Conservation (phyloP, 108 stramenopile genomes). For the Chaetoceros muelleri region DNA sequence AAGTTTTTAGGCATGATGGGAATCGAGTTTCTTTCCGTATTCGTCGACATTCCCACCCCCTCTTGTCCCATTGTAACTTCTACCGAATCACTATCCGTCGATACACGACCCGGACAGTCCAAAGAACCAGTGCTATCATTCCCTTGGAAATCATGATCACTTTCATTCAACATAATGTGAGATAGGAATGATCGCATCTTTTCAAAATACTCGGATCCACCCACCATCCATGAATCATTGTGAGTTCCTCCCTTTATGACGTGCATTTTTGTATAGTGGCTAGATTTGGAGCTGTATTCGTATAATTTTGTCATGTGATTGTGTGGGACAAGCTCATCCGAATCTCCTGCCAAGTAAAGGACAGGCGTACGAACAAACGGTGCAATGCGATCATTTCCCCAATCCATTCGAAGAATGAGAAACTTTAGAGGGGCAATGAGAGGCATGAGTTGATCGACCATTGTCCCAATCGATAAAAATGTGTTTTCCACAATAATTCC, state of each 20-base stretch:
- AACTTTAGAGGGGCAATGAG: constrained; percentile 71
- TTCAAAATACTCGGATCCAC: constrained; percentile 73
- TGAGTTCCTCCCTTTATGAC: constrained; percentile 78
- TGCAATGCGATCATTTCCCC: constrained; percentile 59
- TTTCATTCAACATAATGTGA: constrained; percentile 13
- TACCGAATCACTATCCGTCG: background rate
- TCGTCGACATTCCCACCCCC: background rate
- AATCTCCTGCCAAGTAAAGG: constrained; percentile 76
- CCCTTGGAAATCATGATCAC: background rate
- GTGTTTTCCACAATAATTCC: constrained; percentile 96
- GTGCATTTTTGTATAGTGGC: constrained; percentile 33
- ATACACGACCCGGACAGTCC: background rate
- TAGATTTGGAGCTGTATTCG: constrained; percentile 12
- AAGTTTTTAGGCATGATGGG: constrained; percentile 32
- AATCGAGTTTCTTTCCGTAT: constrained; percentile 12
- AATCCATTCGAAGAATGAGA: constrained; percentile 73
- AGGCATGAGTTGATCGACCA: constrained; percentile 93
- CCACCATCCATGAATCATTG: constrained; percentile 90
- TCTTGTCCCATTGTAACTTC: constrained; percentile 2
- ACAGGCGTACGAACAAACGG: constrained; percentile 45
- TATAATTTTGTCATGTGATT: constrained; percentile 77
- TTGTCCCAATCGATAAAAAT: constrained; percentile 79
- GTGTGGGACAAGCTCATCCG: constrained; percentile 90
- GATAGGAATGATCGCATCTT: constrained; percentile 28
- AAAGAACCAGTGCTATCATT: background rate